Base-by-base conservation (phyloP, 73 alveolate genomes). In the Diophrys appendiculata region DNA sequence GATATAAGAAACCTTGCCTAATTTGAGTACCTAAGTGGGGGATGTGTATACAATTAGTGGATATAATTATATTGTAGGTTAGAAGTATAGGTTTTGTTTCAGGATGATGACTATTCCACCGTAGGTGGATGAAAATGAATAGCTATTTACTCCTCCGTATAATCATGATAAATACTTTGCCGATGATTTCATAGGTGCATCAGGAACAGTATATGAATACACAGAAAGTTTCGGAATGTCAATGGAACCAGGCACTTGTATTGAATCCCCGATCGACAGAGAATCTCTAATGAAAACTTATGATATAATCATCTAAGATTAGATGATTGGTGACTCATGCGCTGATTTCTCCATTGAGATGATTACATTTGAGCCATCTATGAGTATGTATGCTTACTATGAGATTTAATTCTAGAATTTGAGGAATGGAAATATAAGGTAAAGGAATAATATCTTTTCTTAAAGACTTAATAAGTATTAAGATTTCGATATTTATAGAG, bases 301-400 rank as follows among this genome's bases (percentile, higher is more conserved):
- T 43, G 60, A 43, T 18, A 5, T 43, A 43, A 43, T 43, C 60
- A 18, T 43, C 60, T 33, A 55, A 0, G 93, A 85, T 53, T 23
- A 68, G 1, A 56, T 85, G 2, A 65, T 85, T 8, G 69, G 82
- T 31, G 93, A 85, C 69, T 54, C 78, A 26, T 0, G 43, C 31
- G 25, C 64, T 25, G 29, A n/a, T 2, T 53, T 85, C 52, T 77
- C 87, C 28, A 1, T 85, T 0, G 93, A 85, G 68, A 52, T 70
- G 1, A 73, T 78, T n/a, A 78, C 81, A 0, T 78, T 28, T 64
- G 93, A 85, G 32, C 89, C 90, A 29, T 69, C 86, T 18, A 70
- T 60, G 29, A 25, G 65, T 55, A 73, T 80, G 43, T 76, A 79
- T 65, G 72, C 88, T 14, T 80, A 79, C 80, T 33, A 68, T 27